Percentiles rank a stretch among this genome's conserved stretches.
Conservation (phyloP, 169 alveolate genomes). For the Theileria annulata region DNA sequence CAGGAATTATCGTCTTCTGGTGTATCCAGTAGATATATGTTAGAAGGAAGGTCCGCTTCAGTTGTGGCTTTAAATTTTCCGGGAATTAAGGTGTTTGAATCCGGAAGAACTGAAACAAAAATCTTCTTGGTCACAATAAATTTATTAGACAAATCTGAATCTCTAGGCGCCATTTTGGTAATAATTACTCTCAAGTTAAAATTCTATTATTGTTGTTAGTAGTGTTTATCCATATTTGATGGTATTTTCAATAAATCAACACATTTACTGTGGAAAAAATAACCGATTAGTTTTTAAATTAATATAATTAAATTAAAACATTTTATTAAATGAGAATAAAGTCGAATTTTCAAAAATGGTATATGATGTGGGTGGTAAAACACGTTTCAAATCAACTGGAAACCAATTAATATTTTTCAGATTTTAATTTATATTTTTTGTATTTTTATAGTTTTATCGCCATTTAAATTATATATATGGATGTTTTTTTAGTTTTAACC, state of each 20-base stretch:
- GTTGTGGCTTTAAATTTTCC: conserved; percentile 10
- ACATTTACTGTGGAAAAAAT: not conserved
- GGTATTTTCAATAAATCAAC: not conserved
- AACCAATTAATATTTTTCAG: not conserved
- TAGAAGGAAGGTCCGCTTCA: conserved; percentile 40
- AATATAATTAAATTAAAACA: too few relatives aligned
- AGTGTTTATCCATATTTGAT: not conserved
- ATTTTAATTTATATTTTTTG: not conserved
- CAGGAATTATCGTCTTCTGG: conserved; percentile 57
- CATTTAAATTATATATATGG: not conserved
- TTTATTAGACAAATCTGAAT: conserved; percentile 14
- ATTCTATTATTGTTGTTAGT: not conserved
- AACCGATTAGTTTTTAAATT: not conserved
- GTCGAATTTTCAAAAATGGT: not conserved
- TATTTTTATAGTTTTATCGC: not conserved
- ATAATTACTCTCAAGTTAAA: not conserved
- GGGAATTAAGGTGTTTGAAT: conserved; percentile 38
- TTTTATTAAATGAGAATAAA: not conserved
- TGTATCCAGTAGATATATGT: conserved; percentile 21
- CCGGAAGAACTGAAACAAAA: conserved; percentile 50
- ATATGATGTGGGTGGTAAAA: not conserved
- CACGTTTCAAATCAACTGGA: not conserved
- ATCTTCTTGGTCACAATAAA: conserved; percentile 49
- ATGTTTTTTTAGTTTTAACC: not conserved
- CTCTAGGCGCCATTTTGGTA: conserved; percentile 18